Evolutionary conservation across 192 early-diverging fungal species (phyloP).

Genomic region (Linnemannia exigua): DNA sequence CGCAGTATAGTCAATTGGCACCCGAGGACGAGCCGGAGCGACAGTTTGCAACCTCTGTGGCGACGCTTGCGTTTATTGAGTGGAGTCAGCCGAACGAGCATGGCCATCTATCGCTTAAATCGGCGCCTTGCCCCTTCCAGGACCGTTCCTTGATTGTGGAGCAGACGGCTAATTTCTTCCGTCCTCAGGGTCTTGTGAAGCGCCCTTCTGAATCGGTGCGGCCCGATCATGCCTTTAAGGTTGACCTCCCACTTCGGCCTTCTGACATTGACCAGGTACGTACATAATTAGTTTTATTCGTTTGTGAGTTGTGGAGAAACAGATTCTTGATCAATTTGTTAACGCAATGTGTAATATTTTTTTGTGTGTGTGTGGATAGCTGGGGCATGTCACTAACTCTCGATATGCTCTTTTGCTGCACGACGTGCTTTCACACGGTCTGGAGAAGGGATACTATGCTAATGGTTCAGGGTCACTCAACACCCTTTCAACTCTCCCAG

Average conservation of each 20-base stretch:
- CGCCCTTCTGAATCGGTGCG: background rate
- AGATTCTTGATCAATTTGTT: background rate
- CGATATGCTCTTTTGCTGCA: conserved; percentile 25
- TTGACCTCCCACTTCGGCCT: conserved; percentile 15
- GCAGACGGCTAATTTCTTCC: background rate
- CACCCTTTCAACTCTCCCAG: background rate
- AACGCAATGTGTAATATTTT: background rate
- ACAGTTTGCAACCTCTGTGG: conserved; percentile 23
- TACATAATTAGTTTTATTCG: too few species aligned
- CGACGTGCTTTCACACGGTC: conserved; percentile 24
- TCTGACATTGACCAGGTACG: conserved; percentile 39
- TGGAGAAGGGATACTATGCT: conserved; percentile 37
- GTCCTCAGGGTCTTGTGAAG: background rate
- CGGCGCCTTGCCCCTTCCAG: background rate
- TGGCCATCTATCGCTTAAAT: conserved; percentile 24
- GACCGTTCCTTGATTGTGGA: conserved; percentile 3
- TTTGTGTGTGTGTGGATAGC: background rate
- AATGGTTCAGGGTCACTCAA: conserved; percentile 26
- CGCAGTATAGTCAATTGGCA: conserved; percentile 4
- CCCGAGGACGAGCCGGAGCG: conserved; percentile 24
- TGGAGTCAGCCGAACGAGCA: conserved; percentile 13
- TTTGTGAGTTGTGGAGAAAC: background rate
- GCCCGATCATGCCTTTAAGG: conserved; percentile 32
- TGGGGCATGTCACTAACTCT: conserved; percentile 41
- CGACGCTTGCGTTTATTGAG: conserved; percentile 14